Evolutionary conservation across 1,139 yeast species (phyloP), one percentile per base, ranked within the genome.

Genomic region (Candida sp.): DNA sequence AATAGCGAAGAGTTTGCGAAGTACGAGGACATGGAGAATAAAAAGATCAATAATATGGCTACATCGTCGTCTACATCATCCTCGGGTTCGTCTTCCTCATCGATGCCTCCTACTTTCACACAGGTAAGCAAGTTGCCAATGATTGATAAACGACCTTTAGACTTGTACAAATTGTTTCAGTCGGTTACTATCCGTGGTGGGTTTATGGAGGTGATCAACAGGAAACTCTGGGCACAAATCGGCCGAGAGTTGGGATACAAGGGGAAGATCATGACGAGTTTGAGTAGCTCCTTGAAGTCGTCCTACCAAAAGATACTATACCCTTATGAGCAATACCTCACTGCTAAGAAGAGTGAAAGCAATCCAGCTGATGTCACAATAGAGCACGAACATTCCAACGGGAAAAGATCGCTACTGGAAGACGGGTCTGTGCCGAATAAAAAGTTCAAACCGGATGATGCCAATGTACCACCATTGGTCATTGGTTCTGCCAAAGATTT

Each of bases 191-290:
- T 78, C n/a, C 68, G 84, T 57, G 90, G 90, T 23, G 90, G 90
- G 0, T 84, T 74, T 63, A 70, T 74, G 25, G 71, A 69, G 28
- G 88, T 85, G 11, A 78, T 84, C 46, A 67, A 73, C 47, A 77
- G 76, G 51, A 83, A 83, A 54, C 65, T 80, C 40, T 85, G 90
- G 89, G 85, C 86, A 0, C 84, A 80, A 60, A 77, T 86, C 23
- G 94, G 94, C 11, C 73, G 92, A 48, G 96, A 88, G 58, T 70
- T 90, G 49, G 96, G 96, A 0, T 88, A 86, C 63, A 79, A 83
- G 33, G 91, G 59, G 5, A 55, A 56, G 35, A 56, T 54, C n/a
- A 83, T 85, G 82, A 86, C 90, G 27, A 86, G 92, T 25, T 69
- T 88, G 49, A 85, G 92, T 22, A 83, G 91, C 5, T 81, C 91